A percentile compares a stretch with the other conserved stretches of the same genome.
phyloP scores from a whole-genome alignment of 2,329 filamentous ascomycete species.

The Colletotrichum tofieldiae region DNA sequence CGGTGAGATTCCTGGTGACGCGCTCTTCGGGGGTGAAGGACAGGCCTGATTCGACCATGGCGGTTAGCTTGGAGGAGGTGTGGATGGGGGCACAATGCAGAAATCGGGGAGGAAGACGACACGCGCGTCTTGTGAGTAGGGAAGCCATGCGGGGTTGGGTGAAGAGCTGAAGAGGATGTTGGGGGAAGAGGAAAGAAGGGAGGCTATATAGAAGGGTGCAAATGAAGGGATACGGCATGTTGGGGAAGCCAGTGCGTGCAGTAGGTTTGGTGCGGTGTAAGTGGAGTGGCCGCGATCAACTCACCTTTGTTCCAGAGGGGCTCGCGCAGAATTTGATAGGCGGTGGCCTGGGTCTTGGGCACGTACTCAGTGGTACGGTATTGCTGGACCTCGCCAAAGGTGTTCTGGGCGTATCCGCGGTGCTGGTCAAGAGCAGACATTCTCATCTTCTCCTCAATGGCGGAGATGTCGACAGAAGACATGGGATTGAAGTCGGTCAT shows the following conservation, averaged over 20 bases:
- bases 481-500: slow-evolving; percentile 70
- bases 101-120: slow-evolving; percentile 32
- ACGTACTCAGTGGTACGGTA: slow-evolving; percentile 68
- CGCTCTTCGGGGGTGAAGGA: slow-evolving; percentile 77
- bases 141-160: slow-evolving; percentile 39
- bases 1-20: slow-evolving; percentile 75
- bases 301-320: slow-evolving; percentile 78
- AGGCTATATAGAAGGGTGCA: slow-evolving; percentile 36
- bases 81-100: slow-evolving; percentile 20
- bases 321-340: slow-evolving; percentile 74
- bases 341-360: slow-evolving; percentile 65
- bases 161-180: slow-evolving; percentile 21
- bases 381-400: slow-evolving; percentile 71
- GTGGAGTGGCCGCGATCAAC: slow-evolving; percentile 45
- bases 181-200: slow-evolving; percentile 26
- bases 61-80: slow-evolving; percentile 39
- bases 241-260: slow-evolving; percentile 39
- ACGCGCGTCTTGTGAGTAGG: slow-evolving; percentile 32
- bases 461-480: slow-evolving; percentile 69
- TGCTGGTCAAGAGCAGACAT: slow-evolving; percentile 73
- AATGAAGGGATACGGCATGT: slow-evolving; percentile 41
- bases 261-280: slow-evolving; percentile 39
- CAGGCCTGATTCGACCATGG: slow-evolving; percentile 63
- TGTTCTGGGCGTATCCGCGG: slow-evolving; percentile 72
- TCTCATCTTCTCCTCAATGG: slow-evolving; percentile 74